Base-by-base conservation (phyloP, 2,329 filamentous ascomycete genomes). In the Colletotrichum trifolii region DNA sequence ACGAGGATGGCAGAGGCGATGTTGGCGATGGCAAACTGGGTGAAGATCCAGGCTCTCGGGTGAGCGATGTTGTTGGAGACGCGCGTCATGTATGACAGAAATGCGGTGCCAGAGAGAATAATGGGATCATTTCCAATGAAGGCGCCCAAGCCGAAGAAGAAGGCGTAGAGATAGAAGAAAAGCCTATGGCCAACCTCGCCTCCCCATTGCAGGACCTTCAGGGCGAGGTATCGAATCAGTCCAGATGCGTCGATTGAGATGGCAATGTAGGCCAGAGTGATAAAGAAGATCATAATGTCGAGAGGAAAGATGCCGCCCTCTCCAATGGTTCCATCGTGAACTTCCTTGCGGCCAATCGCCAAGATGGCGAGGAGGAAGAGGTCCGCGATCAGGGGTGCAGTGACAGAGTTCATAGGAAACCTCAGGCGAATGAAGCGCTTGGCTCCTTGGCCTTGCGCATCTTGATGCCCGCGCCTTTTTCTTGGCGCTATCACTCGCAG, bases 181-280 rank as follows among this genome's bases (percentile, higher is more conserved):
- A 93, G 80, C 34, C 83, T 77, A 64, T 89, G 88, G 0, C 91
- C 91, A n/a, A 85, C 83, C 65, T 87, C 83, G 4, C 90, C 90
- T 52, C 88, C 90, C 77, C 85, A 87, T 62, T 89, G 83, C 2
- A 93, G 79, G 0, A 92, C 90, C 66, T 86, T 90, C 79, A 91
- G 91, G 0, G 91, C 90, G 25, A 92, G 73, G 67, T 82, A 93
- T 59, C 90, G 80, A 70, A 93, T 92, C 13, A 93, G 79, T 4
- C 91, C 91, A 0, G 90, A 92, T 2, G 91, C 90, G 68, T 93
- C 91, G 64, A 93, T 91, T 0, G 90, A 92, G 49, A 93, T 91
- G 50, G 91, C 90, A 64, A 93, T 92, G 70, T 93, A 93, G 3
- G 91, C 90, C 47, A 92, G 74, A 0, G 89, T 91, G 47, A 93